Evolutionary conservation across 805 yeast genomes (phyloP).

Genomic region (Myxozyma geophila): DNA sequence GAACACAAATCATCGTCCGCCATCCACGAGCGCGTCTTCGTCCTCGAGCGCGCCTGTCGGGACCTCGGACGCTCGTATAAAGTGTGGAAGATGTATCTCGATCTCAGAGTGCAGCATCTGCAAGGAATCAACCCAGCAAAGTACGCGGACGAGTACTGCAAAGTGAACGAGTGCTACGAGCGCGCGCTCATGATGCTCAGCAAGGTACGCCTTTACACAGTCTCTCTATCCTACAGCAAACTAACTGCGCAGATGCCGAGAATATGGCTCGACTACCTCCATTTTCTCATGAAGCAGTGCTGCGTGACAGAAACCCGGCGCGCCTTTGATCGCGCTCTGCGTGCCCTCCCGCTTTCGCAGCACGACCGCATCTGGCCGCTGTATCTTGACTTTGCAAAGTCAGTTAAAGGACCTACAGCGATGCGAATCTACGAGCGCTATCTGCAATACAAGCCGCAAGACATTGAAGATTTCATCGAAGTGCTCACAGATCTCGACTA

Average conservation of each 20-base stretch:
- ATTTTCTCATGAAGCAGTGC: conserved; percentile 48
- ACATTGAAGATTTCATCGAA: conserved; percentile 41
- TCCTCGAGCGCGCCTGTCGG: conserved; percentile 58
- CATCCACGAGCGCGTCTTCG: conserved; percentile 45
- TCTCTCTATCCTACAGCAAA: not conserved
- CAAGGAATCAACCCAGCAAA: conserved; percentile 43
- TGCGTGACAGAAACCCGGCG: conserved; percentile 50
- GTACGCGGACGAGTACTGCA: conserved; percentile 44
- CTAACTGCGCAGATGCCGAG: conserved; percentile 46
- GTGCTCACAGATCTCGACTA: conserved; percentile 37
- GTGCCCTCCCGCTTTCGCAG: conserved; percentile 54
- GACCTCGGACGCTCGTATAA: conserved; percentile 54
- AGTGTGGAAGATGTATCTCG: conserved; percentile 60
- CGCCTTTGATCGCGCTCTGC: conserved; percentile 57
- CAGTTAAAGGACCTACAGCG: conserved; percentile 51
- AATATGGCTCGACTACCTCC: conserved; percentile 59
- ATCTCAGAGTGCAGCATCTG: conserved; percentile 47
- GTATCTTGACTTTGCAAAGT: conserved; percentile 56
- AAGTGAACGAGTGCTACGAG: conserved; percentile 54
- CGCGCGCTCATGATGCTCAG: conserved; percentile 51
- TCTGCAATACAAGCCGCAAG: conserved; percentile 39
- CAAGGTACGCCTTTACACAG: conserved; percentile 37
- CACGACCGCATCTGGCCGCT: conserved; percentile 62
- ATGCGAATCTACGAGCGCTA: conserved; percentile 47
- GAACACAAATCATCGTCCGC: conserved; percentile 43